Evolutionary conservation across 371 early-diverging fungal species (phyloP), one percentile per base, ranked within the genome.

Genomic region (Cladochytrium tenue): DNA sequence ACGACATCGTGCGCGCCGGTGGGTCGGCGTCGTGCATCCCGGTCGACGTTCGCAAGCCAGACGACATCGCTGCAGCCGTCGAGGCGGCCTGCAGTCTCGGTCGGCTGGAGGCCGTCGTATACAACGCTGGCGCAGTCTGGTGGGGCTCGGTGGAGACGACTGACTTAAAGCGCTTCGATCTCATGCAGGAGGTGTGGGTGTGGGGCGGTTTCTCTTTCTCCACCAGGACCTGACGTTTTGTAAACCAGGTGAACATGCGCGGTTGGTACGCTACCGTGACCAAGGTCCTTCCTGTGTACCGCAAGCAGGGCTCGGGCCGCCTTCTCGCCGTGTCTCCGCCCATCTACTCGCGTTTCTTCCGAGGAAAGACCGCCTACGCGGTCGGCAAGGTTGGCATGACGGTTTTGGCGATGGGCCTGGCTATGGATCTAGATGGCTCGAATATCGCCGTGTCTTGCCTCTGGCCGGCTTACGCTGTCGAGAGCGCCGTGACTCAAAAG

Each of bases 381-480:
- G 57, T 71, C 53, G 56, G 56, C 4, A 75, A 75, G 58, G 69
- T 75, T 5, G 68, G 70, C 28, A 75, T 75, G 75, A 62, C 72
- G 4, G 75, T 75, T 2, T 32, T 75, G 30, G 62, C 69, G 28
- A n/a, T 62, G 28, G 75, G 75, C 17, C 59, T 75, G 23, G 69
- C 66, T 17, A 66, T 75, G 67, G 75, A 75, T 23, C 56, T 75
- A 27, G 60, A 57, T 3, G 56, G 56, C 27, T 55, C 31, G n/a
- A 51, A 32, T 25, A 63, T 66, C 35, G 55, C 72, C 0, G 61
- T 75, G 33, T 53, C 66, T 25, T 27, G 60, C 23, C 28, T 75
- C 1, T 75, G 75, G 75, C 75, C 75, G 5, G 75, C 75, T 15
- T 71, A 71, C 25, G 75, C 69, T 23, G 53, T 72, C 52, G 58